Evolutionary conservation across 148 eudicot species (phyloP), one percentile per base, ranked within the genome.

Genomic region (Chenopodium quinoa): DNA sequence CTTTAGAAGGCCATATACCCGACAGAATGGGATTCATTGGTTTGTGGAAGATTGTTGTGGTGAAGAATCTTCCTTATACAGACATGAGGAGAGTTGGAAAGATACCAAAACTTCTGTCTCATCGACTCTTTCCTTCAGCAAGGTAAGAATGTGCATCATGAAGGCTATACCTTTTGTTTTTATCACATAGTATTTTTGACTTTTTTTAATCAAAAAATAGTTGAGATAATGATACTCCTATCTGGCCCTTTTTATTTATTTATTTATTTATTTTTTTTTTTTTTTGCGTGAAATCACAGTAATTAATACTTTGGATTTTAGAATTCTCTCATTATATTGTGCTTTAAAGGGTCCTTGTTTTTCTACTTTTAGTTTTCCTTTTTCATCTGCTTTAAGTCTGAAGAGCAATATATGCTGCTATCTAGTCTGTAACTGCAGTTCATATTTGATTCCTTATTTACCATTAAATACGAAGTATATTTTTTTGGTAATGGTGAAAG

Each of bases 81-180:
- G 98, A 96, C 77, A 93, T 96, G 98, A 89, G 98, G 75, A 94
- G 99, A 86, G 99, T 94, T 56, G 99, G 99, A 69, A 96, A 96
- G 86, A 89, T 96, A 85, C 99, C 99, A 78, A 96, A 96, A 79
- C 85, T 96, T 83, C 89, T 96, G 89, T 76, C 97, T 7, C 99
- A 96, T 82, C 95, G 97, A 47, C 97, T 96, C 78, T 92, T 92
- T 77, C 90, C 94, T 79, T 92, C 94, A 78, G 97, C 98, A 75
- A 92, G 99, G 99, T 96, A 88, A 78, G 89, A 81, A 27, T 76
- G 75, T 71, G 23, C 32, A 34, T 71, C 50, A 19, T 72, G 31
- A 50, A 50, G 78, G 23, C 25, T 68, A 22, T 63, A 71, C 52
- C 2, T 12, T 9, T 22, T 75, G 19, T 25, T 27, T 40, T 32